Conservation (phyloP, 1,284 basidiomycete species). For the Dichomitus squalens region DNA sequence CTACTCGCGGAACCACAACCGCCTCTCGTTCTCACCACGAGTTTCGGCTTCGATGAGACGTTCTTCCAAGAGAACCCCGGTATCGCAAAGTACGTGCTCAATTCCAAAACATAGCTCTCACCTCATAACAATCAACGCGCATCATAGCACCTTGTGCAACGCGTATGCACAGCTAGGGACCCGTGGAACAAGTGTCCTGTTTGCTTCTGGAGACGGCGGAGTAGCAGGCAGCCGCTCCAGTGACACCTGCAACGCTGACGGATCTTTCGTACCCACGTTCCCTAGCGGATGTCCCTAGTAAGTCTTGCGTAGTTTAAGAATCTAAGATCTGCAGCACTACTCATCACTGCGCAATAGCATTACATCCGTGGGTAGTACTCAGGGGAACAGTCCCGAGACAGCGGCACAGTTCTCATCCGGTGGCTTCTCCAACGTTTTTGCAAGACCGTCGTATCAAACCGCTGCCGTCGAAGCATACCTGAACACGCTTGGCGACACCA, state of each 20-base stretch:
- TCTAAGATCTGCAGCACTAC: background rate
- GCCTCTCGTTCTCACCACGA: slow-evolving; percentile 34
- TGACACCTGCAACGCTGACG: slow-evolving; percentile 34
- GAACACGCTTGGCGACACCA: slow-evolving; percentile 25
- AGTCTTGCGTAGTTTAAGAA: slow-evolving; percentile 22
- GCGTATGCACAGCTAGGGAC: slow-evolving; percentile 63
- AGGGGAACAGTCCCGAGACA: slow-evolving; percentile 47
- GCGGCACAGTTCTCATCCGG: slow-evolving; percentile 44
- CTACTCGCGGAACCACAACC: slow-evolving; percentile 30
- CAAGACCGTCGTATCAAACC: slow-evolving; percentile 41
- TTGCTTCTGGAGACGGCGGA: slow-evolving; percentile 65
- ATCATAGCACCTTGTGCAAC: slow-evolving; percentile 42
- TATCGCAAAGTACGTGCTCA: slow-evolving; percentile 53
- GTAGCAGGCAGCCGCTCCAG: slow-evolving; percentile 64
- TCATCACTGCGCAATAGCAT: slow-evolving; percentile 46
- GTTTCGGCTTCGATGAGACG: slow-evolving; percentile 56
- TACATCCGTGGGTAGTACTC: slow-evolving; percentile 59
- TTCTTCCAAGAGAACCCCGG: slow-evolving; percentile 33
- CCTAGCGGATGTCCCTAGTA: slow-evolving; percentile 60
- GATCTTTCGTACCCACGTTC: slow-evolving; percentile 66
- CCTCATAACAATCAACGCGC: background rate
- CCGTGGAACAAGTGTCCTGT: slow-evolving; percentile 60
- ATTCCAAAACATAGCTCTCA: background rate
- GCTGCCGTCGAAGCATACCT: slow-evolving; percentile 37
- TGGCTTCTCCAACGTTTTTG: slow-evolving; percentile 51